Conservation (phyloP, 352 stramenopile genomes). For the Phytopythium vexans region DNA sequence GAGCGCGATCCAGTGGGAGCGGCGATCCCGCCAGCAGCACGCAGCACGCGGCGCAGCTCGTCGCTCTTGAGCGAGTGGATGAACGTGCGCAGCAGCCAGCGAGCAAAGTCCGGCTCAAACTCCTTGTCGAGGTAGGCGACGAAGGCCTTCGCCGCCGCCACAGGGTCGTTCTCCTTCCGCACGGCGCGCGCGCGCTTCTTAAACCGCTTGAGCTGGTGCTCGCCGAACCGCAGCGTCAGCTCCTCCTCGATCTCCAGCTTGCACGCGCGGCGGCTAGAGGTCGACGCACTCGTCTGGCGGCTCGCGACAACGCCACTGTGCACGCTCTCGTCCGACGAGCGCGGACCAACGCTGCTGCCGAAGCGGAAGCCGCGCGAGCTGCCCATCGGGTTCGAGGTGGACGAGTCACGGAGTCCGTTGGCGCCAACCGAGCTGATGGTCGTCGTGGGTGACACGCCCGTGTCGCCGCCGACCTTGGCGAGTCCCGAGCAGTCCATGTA, state of each 20-base stretch:
- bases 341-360: slow-evolving; percentile 8
- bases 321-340: slow-evolving; percentile 15
- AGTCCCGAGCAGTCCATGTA: slow-evolving; percentile 44
- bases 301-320: neutral
- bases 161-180: slow-evolving; percentile 66
- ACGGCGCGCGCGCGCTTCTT: slow-evolving; percentile 66
- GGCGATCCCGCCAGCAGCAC: slow-evolving; percentile 24
- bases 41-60: slow-evolving; percentile 50
- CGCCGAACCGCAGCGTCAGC: slow-evolving; percentile 38
- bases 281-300: slow-evolving; percentile 6
- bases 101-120: slow-evolving; percentile 49
- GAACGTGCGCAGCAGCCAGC: slow-evolving; percentile 56
- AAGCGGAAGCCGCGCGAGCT: slow-evolving; percentile 11
- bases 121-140: slow-evolving; percentile 49
- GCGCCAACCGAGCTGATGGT: slow-evolving; percentile 24
- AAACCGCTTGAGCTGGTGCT: slow-evolving; percentile 59
- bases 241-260: slow-evolving; percentile 75
- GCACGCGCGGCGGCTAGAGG: slow-evolving; percentile 31
- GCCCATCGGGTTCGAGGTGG: slow-evolving; percentile 17
- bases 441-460: slow-evolving; percentile 10
- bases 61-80: slow-evolving; percentile 47
- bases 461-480: slow-evolving; percentile 5
- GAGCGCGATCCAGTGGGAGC: slow-evolving; percentile 6
- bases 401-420: slow-evolving; percentile 19
- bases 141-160: slow-evolving; percentile 40